A percentile compares a stretch with the other conserved stretches of the same genome.
Conservation (phyloP, 306 rosid genomes). For the Dalbergia cultrata region DNA sequence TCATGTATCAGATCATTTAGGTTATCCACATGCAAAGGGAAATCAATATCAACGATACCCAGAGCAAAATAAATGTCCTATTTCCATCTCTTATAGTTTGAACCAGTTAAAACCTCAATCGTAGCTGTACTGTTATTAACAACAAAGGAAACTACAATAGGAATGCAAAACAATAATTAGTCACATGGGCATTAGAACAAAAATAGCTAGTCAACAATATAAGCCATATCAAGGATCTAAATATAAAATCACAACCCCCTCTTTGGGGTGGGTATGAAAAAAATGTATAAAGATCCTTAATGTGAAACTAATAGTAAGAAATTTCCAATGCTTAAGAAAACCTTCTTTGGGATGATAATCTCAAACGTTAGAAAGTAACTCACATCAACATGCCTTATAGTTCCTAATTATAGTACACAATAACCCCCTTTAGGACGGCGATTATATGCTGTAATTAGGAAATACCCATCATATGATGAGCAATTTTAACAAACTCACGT, state of each 20-base stretch:
- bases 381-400: too few relatives aligned
- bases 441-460: too few relatives aligned
- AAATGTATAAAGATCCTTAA: not conserved
- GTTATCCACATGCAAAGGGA: not conserved
- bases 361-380: too few relatives aligned
- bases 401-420: too few relatives aligned
- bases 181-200: not conserved
- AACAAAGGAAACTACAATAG: not conserved
- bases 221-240: not conserved
- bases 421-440: too few relatives aligned
- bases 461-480: too few relatives aligned
- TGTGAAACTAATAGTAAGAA: not conserved
- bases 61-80: not conserved
- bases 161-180: not conserved
- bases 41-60: not conserved
- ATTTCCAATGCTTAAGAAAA: too few relatives aligned
- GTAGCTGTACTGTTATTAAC: not conserved
- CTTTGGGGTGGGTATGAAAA: not conserved
- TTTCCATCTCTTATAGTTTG: not conserved
- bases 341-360: too few relatives aligned
- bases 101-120: not conserved
- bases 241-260: not conserved
- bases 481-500: too few relatives aligned
- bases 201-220: not conserved
- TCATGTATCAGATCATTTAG: not conserved